Conservation (phyloP, 2,329 filamentous ascomycete genomes). For the Fonsecaea monophora region DNA sequence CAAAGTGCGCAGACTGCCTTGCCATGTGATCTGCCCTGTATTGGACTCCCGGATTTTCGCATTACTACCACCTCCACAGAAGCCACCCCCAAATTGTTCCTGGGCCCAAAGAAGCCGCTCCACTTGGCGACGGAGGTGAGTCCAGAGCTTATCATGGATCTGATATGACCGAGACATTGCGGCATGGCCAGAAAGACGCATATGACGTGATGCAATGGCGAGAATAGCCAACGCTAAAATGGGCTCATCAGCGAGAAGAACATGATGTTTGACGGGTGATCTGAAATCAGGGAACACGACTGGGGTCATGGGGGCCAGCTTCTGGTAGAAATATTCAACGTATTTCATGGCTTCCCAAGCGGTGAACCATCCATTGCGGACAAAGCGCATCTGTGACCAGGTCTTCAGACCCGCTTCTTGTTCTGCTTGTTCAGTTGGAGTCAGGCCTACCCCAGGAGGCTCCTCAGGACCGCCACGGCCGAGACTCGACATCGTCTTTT, state of each 20-base stretch:
- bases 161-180: conserved; percentile 83
- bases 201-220: conserved; percentile 88
- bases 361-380: conserved; percentile 96
- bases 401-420: conserved; percentile 74
- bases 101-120: conserved; percentile 94
- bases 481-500: conserved; percentile 28
- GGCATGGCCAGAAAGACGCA: conserved; percentile 77
- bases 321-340: conserved; percentile 93
- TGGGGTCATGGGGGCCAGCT: conserved; percentile 88
- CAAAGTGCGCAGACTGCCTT: conserved; percentile 82
- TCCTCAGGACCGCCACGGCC: conserved; percentile 42
- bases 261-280: conserved; percentile 77
- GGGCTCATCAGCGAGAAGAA: conserved; percentile 85
- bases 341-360: conserved; percentile 92
- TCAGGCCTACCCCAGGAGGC: conserved; percentile 24
- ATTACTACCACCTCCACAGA: conserved; percentile 72
- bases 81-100: conserved; percentile 90
- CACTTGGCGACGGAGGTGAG: conserved; percentile 91
- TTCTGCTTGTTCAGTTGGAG: conserved; percentile 44
- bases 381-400: conserved; percentile 93
- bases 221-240: conserved; percentile 90
- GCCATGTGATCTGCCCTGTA: conserved; percentile 60
- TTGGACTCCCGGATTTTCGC: conserved; percentile 70
- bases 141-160: conserved; percentile 96
- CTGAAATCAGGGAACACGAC: conserved; percentile 92